A percentile compares a stretch with the other conserved stretches of the same genome.
Evolutionary conservation across 2,329 filamentous ascomycete genomes (phyloP).

Genomic region (Ceratocystis papillata): DNA sequence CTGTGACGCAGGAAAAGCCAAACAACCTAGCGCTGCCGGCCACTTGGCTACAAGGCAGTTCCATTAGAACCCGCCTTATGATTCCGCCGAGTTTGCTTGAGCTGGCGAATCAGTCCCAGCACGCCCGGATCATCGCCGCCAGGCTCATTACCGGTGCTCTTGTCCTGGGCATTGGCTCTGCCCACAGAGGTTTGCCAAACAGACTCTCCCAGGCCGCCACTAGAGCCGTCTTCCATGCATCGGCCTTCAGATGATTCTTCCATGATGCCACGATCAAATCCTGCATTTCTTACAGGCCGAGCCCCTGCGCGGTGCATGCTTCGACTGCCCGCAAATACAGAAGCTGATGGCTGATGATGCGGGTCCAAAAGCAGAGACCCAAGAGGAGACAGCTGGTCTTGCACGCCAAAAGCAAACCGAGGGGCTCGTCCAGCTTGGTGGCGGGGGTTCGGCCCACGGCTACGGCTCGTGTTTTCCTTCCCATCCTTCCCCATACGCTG

Average conservation of each 20-base stretch:
- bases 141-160: not conserved
- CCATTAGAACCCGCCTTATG: slow-evolving; percentile 36
- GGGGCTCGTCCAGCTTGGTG: slow-evolving; percentile 12
- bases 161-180: slow-evolving; percentile 32
- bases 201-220: slow-evolving; percentile 46
- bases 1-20: not conserved
- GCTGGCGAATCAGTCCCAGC: slow-evolving; percentile 47
- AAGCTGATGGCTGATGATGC: slow-evolving; percentile 55
- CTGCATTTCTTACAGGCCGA: slow-evolving; percentile 25
- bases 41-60: slow-evolving; percentile 27
- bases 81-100: slow-evolving; percentile 47
- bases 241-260: slow-evolving; percentile 15
- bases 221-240: slow-evolving; percentile 41
- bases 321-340: slow-evolving; percentile 37
- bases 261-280: not conserved
- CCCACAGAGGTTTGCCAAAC: slow-evolving; percentile 49
- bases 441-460: slow-evolving; percentile 6
- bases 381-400: slow-evolving; percentile 54
- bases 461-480: not conserved
- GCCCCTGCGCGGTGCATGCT: slow-evolving; percentile 40
- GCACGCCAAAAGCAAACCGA: slow-evolving; percentile 42
- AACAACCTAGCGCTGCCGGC: not conserved
- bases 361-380: slow-evolving; percentile 64
- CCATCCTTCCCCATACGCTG: slow-evolving; percentile 5
- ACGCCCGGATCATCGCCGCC: slow-evolving; percentile 44